Evolutionary conservation across 768 basidiomycete species (phyloP), one percentile per base, ranked within the genome.

Genomic region (Coprinellus micaceus): DNA sequence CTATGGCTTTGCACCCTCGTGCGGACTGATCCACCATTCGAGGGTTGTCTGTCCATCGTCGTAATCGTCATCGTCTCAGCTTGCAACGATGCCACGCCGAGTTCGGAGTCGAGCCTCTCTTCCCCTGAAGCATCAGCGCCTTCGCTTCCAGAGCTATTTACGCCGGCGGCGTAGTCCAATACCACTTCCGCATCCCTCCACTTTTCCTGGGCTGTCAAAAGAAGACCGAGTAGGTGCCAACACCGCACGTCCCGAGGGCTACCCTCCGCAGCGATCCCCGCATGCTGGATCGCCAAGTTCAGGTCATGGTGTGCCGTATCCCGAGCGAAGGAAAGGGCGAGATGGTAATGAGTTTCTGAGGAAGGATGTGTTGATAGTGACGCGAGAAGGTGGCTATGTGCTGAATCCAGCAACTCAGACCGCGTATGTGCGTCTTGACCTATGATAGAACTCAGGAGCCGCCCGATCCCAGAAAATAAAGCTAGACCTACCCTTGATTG

Each of bases 171-270:
- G n/a, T 84, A 76, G 52, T 94, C 90, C 37, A 95, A 69, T 3
- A 94, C 84, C 57, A 84, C 84, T 29, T 74, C 74, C 0, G 95
- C 93, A 11, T 86, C 89, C 30, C 71, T 71, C 90, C 91, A 92
- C 61, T 93, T 85, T 59, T 88, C 91, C 26, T 77, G 74, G 9
- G 89, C 86, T 0, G 85, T 84, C n/a, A 95, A 76, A 11, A 96
- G 69, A 4, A 98, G 73, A 0, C 89, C 93, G 0, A 98, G 78
- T 15, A 98, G 80, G 70, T 98, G 96, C 95, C 94, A 98, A 52
- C 89, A 88, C 40, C 91, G 80, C 24, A 90, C 72, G 54, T 81
- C 79, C 39, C 64, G 67, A 0, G 86, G 75, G 28, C 87, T 83
- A 5, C 78, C 76, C 66, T 94, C 89, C 2, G 96, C 83, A 1